Conservation (phyloP, 2,329 filamentous ascomycete genomes). For the Sclerotinia borealis region DNA sequence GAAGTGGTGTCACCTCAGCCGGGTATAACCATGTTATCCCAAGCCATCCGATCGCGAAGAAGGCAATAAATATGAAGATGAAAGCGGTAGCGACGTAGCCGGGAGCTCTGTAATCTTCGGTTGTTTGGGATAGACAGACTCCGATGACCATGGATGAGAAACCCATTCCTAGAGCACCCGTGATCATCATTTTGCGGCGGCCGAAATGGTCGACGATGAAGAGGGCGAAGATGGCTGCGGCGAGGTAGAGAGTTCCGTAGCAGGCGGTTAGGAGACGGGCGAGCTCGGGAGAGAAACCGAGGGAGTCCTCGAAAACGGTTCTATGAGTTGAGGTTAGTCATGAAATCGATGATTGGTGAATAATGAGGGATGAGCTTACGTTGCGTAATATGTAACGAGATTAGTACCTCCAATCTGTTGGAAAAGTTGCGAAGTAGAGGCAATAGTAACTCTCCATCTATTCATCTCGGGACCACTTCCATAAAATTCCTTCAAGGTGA, state of each 20-base stretch:
- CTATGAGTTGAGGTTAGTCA: neutral
- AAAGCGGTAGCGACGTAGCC: slow-evolving; percentile 30
- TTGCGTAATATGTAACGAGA: slow-evolving; percentile 41
- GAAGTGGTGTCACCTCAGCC: slow-evolving; percentile 49
- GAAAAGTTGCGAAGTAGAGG: slow-evolving; percentile 44
- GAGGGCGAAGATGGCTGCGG: slow-evolving; percentile 60
- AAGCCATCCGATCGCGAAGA: slow-evolving; percentile 47
- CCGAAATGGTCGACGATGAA: slow-evolving; percentile 49
- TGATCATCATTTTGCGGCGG: slow-evolving; percentile 42
- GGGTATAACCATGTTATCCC: slow-evolving; percentile 50
- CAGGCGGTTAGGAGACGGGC: slow-evolving; percentile 31
- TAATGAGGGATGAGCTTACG: slow-evolving; percentile 41
- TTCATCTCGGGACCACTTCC: slow-evolving; percentile 40
- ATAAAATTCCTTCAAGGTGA: slow-evolving; percentile 22
- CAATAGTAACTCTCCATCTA: slow-evolving; percentile 47
- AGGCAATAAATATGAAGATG: slow-evolving; percentile 47
- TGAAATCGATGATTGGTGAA: neutral
- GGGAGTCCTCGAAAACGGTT: slow-evolving; percentile 54
- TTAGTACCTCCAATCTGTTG: slow-evolving; percentile 45
- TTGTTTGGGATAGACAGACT: slow-evolving; percentile 40
- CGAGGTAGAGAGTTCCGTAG: slow-evolving; percentile 44
- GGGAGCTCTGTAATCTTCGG: slow-evolving; percentile 36
- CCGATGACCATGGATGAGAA: slow-evolving; percentile 55
- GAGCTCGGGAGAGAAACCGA: slow-evolving; percentile 51
- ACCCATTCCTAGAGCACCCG: slow-evolving; percentile 47